Evolutionary conservation across 1,284 basidiomycete species (phyloP), one percentile per base, ranked within the genome.

Genomic region (Malassezia psittaci): DNA sequence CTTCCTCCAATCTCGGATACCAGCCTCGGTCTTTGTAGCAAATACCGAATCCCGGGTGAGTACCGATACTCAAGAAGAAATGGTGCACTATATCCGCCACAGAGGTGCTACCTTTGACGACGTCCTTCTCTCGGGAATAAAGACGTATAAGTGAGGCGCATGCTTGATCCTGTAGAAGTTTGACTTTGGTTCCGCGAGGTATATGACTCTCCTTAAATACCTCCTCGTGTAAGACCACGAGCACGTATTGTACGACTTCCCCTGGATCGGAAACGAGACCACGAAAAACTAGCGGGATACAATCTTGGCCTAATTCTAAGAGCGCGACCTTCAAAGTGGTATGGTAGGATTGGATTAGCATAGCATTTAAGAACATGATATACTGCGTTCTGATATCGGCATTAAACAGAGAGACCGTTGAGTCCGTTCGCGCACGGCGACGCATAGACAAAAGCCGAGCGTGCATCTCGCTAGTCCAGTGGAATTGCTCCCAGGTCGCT

Each of bases 11-110:
- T n/a, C 51, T 82, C 2, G 83, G 83, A 68, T 94, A 96, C 90
- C 90, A 96, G 0, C 90, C 90, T 13, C 82, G 80, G 69, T 93
- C 89, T 45, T 79, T 81, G 76, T 93, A 96, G 71, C 90, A 94
- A 19, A 96, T 79, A 0, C 90, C 91, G 16, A 80, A 78, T 0
- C 88, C 88, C 0, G 87, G 87, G 24, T 82, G 83, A 0, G 87
- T 86, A 64, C 86, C 88, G n/a, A 90, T 82, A 9, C 85, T 86
- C 41, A 93, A 80, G 5, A 96, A 77, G 72, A 94, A 94, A 66
- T 90, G 88, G 61, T 89, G 86, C 0, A 82, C 84, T 6, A 94
- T 79, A 59, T 93, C 85, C 0, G 87, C 87, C 0, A 88, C 65
- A 11, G 60, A 61, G 59, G 48, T 63, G 41, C 38, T 57, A 29